Evolutionary conservation across 441 rosid genomes (phyloP).

Genomic region (Arabidopsis lyrata): DNA sequence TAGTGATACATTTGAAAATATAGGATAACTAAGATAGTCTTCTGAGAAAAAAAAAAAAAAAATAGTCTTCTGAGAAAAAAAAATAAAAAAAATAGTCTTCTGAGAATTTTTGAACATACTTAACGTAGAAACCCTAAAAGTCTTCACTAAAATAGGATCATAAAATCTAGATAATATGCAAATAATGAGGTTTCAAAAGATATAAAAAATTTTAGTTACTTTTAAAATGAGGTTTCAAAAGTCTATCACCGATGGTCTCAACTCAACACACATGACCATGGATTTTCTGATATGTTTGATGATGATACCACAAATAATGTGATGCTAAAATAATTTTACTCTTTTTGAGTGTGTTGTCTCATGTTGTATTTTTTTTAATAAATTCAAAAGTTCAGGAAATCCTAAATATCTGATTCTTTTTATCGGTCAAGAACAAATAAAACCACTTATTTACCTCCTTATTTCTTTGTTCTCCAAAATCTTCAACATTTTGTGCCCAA

Average conservation of each 20-base stretch:
- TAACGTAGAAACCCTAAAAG: background rate
- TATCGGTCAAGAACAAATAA: too few species aligned
- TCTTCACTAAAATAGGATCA: background rate
- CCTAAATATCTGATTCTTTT: background rate
- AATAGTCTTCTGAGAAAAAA: too few species aligned
- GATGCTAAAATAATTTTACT: background rate
- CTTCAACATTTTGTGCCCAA: background rate
- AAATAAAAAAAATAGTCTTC: too few species aligned
- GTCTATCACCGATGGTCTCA: background rate
- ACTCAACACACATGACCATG: background rate
- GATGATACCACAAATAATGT: background rate
- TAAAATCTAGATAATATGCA: too few species aligned
- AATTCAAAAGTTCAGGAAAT: too few species aligned
- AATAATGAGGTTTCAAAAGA: too few species aligned
- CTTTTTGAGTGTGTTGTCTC: background rate
- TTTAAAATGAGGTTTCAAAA: too few species aligned
- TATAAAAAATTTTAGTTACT: too few species aligned
- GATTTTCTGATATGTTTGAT: background rate
- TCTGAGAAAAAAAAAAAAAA: too few species aligned
- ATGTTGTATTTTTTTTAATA: too few species aligned
- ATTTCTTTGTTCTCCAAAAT: background rate
- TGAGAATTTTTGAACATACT: too few species aligned
- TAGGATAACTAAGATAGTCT: background rate
- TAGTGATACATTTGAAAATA: background rate
- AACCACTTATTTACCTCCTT: background rate